Evolutionary conservation across 176 grass and related monocot genomes (phyloP), one percentile per base, ranked within the genome.

Genomic region (Lolium perenne): DNA sequence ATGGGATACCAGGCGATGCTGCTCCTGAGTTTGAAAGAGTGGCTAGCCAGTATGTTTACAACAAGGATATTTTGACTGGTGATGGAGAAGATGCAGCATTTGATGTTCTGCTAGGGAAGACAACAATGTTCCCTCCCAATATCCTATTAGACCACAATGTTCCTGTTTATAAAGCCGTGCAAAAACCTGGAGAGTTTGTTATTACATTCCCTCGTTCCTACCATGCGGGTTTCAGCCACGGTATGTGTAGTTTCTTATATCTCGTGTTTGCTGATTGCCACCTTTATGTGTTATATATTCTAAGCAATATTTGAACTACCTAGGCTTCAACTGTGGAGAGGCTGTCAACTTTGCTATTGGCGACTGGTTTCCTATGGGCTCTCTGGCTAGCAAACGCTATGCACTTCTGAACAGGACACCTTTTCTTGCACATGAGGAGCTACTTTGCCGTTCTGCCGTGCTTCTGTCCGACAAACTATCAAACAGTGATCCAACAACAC

Each of bases 71-170:
- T 77, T 86, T 98, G 83, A 32, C 62, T 87, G 84, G 92, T 81
- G 92, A 92, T 86, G 90, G 93, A 74, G 90, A 94, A 46, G 92
- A 98, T 86, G 96, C 97, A 59, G 94, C 94, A 57, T 98, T 98
- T 90, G 97, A 98, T 88, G 79, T 98, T 72, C 90, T 98, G 18
- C 65, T 98, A 70, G 94, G 94, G 17, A 98, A 98, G 84, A 98
- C 97, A 23, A 98, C 97, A 45, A 95, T 98, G 97, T 98, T 98
- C 71, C 97, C 97, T 47, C 97, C 97, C 49, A 95, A 88, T 86
- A 65, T 98, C 71, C 70, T 98, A 71, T 74, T 98, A 80, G 88
- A 92, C 78, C 88, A 92, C 81, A 84, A 83, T 63, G 90, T 98
- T 88, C 97, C 97, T 79, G 92, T 98, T 72, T 95, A 96, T 82